Evolutionary conservation across 345 rosid species (phyloP), one percentile per base, ranked within the genome.

Genomic region (Rubroshorea leprosula): DNA sequence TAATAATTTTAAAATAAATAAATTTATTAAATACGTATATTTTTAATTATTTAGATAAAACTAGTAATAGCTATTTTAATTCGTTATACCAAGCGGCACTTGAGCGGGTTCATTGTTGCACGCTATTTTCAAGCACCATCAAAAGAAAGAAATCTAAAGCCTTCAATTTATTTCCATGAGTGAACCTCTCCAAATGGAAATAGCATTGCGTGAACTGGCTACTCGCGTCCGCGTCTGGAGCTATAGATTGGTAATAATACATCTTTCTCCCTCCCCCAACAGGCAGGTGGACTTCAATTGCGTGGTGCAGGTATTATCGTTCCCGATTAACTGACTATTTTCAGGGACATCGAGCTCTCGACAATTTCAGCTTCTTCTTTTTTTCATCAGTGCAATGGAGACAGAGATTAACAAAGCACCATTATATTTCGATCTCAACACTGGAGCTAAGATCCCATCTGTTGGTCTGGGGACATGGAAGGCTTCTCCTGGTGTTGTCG

Each of bases 381-480:
- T 10, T 18, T 14, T 15, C 12, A 18, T 18, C 59, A 70, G 59
- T 51, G 64, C 49, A 21, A 78, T 78, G 81, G 65, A 54, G 5
- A 55, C 48, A 24, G 69, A 47, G 51, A 57, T n/a, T 9, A 56
- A 51, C 8, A 26, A 55, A 38, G 81, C 49, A 16, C 72, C 65
- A 14, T 38, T 43, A 1, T 65, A 64, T 57, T 78, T 81, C 27
- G 72, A 78, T 47, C 83, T 81, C 8, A 81, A 81, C 57, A 78
- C 78, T 0, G 81, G 78, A 18, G 78, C 79, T 49, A 74, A 73
- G 63, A 72, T 78, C 14, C 81, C 83, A 0, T 61, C 81, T 1
- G 72, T 72, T 55, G 86, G 81, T 48, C 70, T 78, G n/a, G 86
- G 83, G 41, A 78, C 81, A 5, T 81, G 86, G 81, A 81, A 78